Percentiles rank a stretch among this genome's conserved stretches.
These are phyloP conservation scores for Paraphoma sp. DNA, from an alignment of 2,329 filamentous ascomycete species.

Conservation along the genomic window DNA sequence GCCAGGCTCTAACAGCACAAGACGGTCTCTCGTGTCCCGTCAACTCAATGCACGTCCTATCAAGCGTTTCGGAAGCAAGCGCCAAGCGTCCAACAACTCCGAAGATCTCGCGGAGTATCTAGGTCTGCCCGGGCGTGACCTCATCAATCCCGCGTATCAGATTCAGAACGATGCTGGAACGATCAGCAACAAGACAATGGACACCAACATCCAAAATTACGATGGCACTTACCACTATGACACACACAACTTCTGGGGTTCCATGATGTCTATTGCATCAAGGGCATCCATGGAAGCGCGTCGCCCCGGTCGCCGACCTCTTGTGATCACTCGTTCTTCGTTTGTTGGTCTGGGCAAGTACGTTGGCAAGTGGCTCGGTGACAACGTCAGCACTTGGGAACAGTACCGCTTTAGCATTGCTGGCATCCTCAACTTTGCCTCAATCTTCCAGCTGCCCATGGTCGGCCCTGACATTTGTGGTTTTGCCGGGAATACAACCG, in stretches of 20 bases:
- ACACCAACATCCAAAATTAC: slow-evolving; percentile 71
- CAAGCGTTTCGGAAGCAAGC: slow-evolving; percentile 9
- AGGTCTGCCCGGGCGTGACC: slow-evolving; percentile 68
- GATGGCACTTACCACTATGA: slow-evolving; percentile 74
- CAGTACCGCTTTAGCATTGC: slow-evolving; percentile 51
- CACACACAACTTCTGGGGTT: slow-evolving; percentile 77
- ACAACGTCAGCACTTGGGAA: slow-evolving; percentile 55
- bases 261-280: slow-evolving; percentile 74
- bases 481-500: slow-evolving; percentile 70
- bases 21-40: slow-evolving; percentile 13
- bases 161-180: slow-evolving; percentile 63
- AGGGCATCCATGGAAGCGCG: slow-evolving; percentile 71
- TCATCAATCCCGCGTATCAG: slow-evolving; percentile 69
- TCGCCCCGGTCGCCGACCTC: slow-evolving; percentile 67
- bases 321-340: slow-evolving; percentile 77
- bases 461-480: slow-evolving; percentile 73
- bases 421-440: slow-evolving; percentile 52
- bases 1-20: slow-evolving; percentile 49
- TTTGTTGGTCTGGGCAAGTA: slow-evolving; percentile 73
- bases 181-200: slow-evolving; percentile 59
- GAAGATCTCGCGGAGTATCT: slow-evolving; percentile 44
- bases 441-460: slow-evolving; percentile 55
- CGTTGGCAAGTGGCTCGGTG: slow-evolving; percentile 66
- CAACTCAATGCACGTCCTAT: slow-evolving; percentile 4
- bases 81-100: slow-evolving; percentile 38